Base-by-base conservation (phyloP, 2,329 filamentous ascomycete species). In the Furcasterigmium furcatum region DNA sequence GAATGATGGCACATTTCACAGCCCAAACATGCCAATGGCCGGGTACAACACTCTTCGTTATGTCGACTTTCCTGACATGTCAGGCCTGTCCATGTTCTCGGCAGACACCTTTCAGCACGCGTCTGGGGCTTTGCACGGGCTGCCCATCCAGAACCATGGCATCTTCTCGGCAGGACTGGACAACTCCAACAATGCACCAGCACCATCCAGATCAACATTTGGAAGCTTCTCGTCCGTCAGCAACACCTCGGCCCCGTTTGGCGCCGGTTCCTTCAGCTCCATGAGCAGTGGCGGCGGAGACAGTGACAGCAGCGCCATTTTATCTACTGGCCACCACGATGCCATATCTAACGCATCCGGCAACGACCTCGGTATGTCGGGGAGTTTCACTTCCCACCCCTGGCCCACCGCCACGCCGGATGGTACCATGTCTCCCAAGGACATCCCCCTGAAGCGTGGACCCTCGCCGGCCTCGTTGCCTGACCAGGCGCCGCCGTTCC, bases 201-300 rank as follows among this genome's bases (percentile, higher is more conserved):
- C n/a, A n/a, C n/a, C n/a, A n/a, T n/a, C n/a, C n/a, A n/a, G n/a
- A n/a, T n/a, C n/a, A n/a, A n/a, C n/a, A 14, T 51, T 46, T 20
- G 50, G 45, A 12, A 52, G 50, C 35, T 51, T 52, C 30, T 51
- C 50, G 25, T 50, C 46, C 16, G 43, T 27, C 9, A 34, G 48
- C n/a, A 39, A 27, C 8, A n/a, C 46, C 34, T 16, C 39, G 18
- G 43, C 40, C 29, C 38, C 48, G 19, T 36, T 7, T 14, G 34
- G 34, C 7, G 19, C 6, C 9, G 32, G 43, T 32, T 46, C 43
- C 4, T 51, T 52, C 44, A 29, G 41, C 16, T 44, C 50, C 13
- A 19, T 29, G 3, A 41, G 42, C 34, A 36, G n/a, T 18, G 24
- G 24, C 24, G 24, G 24, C 24, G 24, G 12, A 27, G 24, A 27